A percentile compares a stretch with the other conserved stretches of the same genome.
Conservation (phyloP, 176 grass and related monocot genomes). For the Luzula sylvatica region DNA sequence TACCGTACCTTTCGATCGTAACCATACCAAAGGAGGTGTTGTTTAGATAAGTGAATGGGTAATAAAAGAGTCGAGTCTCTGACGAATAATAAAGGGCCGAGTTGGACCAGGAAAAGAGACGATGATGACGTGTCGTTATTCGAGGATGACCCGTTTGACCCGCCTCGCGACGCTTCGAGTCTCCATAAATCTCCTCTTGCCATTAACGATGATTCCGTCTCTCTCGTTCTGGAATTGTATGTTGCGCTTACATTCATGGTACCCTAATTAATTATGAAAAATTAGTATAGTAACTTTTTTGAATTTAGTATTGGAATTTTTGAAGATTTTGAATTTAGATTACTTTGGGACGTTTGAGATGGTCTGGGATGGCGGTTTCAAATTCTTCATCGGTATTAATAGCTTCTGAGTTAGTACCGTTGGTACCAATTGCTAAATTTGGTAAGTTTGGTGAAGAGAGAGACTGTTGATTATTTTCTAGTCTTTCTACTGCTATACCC, state of each 20-base stretch:
- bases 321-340: neutral
- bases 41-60: conserved; percentile 89
- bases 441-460: neutral
- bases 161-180: conserved; percentile 57
- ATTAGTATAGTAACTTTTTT: conserved; percentile 25
- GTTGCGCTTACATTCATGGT: conserved; percentile 61
- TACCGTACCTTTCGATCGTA: conserved; percentile 78
- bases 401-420: conserved; percentile 4
- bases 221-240: conserved; percentile 49
- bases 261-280: conserved; percentile 37
- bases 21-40: conserved; percentile 97
- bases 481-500: conserved; percentile 25
- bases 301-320: too few species aligned
- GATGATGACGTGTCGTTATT: conserved; percentile 39
- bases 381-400: conserved; percentile 42
- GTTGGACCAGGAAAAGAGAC: conserved; percentile 71
- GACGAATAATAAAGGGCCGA: conserved; percentile 82
- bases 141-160: conserved; percentile 21
- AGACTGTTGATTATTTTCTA: conserved; percentile 10
- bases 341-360: conserved; percentile 45
- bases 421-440: conserved; percentile 18
- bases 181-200: conserved; percentile 87
- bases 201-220: conserved; percentile 63
- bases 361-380: conserved; percentile 28
- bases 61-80: conserved; percentile 87